These are phyloP conservation scores for Neurospora sublineolata DNA, from an alignment of 495 filamentous ascomycete genomes.

Conservation along the genomic window DNA sequence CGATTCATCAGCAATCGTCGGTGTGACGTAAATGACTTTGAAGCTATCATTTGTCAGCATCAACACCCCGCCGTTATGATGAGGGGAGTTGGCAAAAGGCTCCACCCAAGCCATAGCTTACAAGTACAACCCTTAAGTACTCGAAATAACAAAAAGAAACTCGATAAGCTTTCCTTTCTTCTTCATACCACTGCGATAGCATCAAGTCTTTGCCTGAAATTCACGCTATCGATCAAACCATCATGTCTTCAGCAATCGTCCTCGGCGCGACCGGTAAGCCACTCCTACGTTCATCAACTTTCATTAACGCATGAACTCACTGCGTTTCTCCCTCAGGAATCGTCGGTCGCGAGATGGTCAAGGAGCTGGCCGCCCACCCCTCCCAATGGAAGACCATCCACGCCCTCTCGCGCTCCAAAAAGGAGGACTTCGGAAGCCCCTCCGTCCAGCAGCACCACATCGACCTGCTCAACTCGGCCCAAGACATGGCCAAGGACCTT, in stretches of 20 bases:
- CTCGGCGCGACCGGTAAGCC: conserved; percentile 12
- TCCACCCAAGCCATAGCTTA: too few relatives aligned
- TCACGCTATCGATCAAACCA: not conserved
- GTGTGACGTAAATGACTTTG: not conserved
- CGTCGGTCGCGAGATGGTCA: conserved; percentile 35
- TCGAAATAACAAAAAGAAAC: not conserved
- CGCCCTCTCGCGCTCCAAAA: conserved; percentile 34
- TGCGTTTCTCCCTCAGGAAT: conserved; percentile 23
- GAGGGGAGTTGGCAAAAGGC: too few relatives aligned
- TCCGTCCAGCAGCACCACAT: conserved; percentile 35
- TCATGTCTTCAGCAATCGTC: conserved; percentile 15
- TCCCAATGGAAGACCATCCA: conserved; percentile 31
- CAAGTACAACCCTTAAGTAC: not conserved
- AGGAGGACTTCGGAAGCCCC: conserved; percentile 21
- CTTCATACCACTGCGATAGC: not conserved
- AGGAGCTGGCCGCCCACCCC: conserved; percentile 26
- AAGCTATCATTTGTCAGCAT: not conserved
- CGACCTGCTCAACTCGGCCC: conserved; percentile 30
- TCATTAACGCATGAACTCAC: not conserved
- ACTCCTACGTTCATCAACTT: not conserved
- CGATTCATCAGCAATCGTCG: not conserved
- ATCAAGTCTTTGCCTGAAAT: not conserved
- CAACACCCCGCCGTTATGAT: not conserved
- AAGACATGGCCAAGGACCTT: conserved; percentile 33
- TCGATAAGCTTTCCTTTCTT: not conserved